Evolutionary conservation across 1,284 basidiomycete species (phyloP).

Genomic region (Puccinia coronata): DNA sequence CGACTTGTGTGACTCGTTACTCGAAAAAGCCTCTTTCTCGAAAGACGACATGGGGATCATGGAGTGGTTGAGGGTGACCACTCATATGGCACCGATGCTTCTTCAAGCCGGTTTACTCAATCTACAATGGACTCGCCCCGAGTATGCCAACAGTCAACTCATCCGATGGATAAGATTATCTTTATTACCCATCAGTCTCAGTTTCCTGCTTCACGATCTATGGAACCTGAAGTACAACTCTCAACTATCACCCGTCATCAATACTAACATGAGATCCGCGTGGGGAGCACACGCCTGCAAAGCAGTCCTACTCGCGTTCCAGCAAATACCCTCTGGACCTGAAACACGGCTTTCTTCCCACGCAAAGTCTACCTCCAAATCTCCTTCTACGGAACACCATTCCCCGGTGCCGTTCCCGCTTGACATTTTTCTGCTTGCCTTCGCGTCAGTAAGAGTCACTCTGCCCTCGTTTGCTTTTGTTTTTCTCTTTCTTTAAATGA

Average conservation of each 20-base stretch:
- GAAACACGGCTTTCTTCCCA: not conserved
- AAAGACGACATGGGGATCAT: not conserved
- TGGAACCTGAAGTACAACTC: conserved; percentile 14
- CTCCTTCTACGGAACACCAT: not conserved
- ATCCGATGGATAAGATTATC: not conserved
- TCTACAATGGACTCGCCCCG: not conserved
- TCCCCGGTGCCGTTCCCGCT: not conserved
- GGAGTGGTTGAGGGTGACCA: not conserved
- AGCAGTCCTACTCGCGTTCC: not conserved
- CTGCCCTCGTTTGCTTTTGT: not conserved
- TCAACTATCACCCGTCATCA: not conserved
- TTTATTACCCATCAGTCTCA: not conserved
- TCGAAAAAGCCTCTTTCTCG: no score
- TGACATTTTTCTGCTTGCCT: not conserved
- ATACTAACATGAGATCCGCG: not conserved
- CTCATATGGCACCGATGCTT: not conserved
- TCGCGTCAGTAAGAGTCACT: conserved; percentile 14
- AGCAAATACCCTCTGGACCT: not conserved
- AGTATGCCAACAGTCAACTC: not conserved
- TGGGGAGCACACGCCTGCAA: not conserved
- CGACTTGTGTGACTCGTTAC: no score
- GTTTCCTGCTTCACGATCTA: not conserved
- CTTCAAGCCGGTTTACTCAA: not conserved
- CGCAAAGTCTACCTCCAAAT: not conserved
- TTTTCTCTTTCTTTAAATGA: not conserved